Percentiles rank a stretch among this genome's conserved stretches.
phyloP scores from a whole-genome alignment of 768 basidiomycete genomes.

The Suillus weaverae region DNA sequence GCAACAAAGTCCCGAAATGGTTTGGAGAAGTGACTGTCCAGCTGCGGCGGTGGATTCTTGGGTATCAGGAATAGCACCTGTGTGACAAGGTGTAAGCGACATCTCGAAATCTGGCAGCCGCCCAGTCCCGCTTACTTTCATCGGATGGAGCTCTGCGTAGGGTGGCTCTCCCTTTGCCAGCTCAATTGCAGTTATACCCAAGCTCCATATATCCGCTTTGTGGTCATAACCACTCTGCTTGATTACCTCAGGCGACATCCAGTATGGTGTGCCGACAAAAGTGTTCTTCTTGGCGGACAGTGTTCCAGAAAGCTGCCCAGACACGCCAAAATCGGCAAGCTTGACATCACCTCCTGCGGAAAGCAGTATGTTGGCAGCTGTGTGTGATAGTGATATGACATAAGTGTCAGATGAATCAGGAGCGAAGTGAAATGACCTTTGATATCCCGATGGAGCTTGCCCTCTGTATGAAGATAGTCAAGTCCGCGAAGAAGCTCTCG shows the following conservation, averaged over 20 bases:
- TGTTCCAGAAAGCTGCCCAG: slow-evolving; percentile 93
- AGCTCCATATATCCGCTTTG: slow-evolving; percentile 98
- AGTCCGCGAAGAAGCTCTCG: slow-evolving; percentile 89
- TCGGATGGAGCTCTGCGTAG: slow-evolving; percentile 96
- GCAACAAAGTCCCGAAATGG: slow-evolving; percentile 93
- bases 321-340: slow-evolving; percentile 97
- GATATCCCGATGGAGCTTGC: slow-evolving; percentile 98
- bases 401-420: not conserved
- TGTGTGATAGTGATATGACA: not conserved
- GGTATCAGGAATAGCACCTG: slow-evolving; percentile 98
- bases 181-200: slow-evolving; percentile 97
- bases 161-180: slow-evolving; percentile 97
- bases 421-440: slow-evolving; percentile 63
- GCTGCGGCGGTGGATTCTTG: slow-evolving; percentile 90
- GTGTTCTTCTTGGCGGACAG: slow-evolving; percentile 96
- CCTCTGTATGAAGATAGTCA: slow-evolving; percentile 94
- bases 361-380: slow-evolving; percentile 92
- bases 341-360: slow-evolving; percentile 95
- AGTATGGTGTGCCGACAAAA: slow-evolving; percentile 96
- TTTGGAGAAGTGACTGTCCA: slow-evolving; percentile 91
- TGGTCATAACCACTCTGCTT: slow-evolving; percentile 99
- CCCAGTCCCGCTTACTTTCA: slow-evolving; percentile 70
- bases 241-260: slow-evolving; percentile 99
- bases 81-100: not conserved
- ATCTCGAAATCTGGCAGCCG: too few relatives aligned